Conservation (phyloP, 164 flowering plant genomes). For the Hamamelis virginiana region DNA sequence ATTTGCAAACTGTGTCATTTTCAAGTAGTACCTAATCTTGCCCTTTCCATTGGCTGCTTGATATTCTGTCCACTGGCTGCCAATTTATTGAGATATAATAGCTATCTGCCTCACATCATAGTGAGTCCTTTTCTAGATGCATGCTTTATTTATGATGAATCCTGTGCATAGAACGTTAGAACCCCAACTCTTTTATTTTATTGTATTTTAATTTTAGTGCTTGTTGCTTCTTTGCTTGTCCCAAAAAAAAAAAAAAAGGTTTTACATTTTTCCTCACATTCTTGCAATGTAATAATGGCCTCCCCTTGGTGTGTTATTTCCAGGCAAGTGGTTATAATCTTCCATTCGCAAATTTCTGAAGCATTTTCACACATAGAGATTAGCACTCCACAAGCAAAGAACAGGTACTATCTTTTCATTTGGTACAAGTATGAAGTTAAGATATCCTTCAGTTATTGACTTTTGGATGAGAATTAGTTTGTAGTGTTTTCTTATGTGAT, state of each 20-base stretch:
- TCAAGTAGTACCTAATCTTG: background rate
- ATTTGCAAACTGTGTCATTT: background rate
- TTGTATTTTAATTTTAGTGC: background rate
- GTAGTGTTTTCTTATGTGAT: background rate
- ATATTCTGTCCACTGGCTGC: background rate
- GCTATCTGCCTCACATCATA: background rate
- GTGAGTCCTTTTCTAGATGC: background rate
- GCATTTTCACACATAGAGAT: slow-evolving; percentile 73
- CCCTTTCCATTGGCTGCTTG: background rate
- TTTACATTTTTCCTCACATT: background rate
- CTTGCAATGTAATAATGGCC: slow-evolving; percentile 3
- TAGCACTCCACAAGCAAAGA: slow-evolving; percentile 73
- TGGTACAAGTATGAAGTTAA: background rate
- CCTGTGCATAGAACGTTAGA: no score
- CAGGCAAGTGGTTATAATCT: slow-evolving; percentile 91
- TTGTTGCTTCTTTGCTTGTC: background rate
- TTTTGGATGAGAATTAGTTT: background rate
- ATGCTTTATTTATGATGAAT: no score
- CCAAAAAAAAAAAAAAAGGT: background rate
- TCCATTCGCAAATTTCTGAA: slow-evolving; percentile 86
- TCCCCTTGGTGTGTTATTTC: slow-evolving; percentile 12
- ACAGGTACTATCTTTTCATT: slow-evolving; percentile 45
- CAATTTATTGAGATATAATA: background rate
- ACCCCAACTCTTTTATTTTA: background rate
- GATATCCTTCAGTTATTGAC: background rate